These are phyloP conservation scores for Oryza meridionalis DNA, from an alignment of 176 grass and related monocot species.

Conservation along the genomic window DNA sequence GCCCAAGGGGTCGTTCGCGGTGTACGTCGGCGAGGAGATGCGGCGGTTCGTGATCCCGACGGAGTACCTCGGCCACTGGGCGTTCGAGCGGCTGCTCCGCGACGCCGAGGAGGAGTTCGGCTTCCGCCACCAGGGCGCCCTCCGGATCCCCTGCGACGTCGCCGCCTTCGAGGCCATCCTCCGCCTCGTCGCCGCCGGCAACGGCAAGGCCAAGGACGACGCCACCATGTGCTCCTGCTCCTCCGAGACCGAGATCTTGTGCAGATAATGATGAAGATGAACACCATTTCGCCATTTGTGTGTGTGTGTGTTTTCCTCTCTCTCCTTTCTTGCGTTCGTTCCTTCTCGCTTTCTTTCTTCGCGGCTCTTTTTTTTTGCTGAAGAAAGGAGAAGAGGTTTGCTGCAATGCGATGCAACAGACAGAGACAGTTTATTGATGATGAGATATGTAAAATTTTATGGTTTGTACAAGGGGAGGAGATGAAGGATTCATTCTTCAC, in stretches of 20 bases:
- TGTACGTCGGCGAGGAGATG: conserved; percentile 91
- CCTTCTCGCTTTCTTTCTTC: conserved; percentile 47
- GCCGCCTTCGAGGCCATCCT: conserved; percentile 66
- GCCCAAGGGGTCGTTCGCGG: conserved; percentile 78
- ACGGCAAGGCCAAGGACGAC: conserved; percentile 35
- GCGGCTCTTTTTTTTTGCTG: conserved; percentile 26
- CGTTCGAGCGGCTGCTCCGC: conserved; percentile 73
- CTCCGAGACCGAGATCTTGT: conserved; percentile 71
- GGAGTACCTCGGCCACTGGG: conserved; percentile 72
- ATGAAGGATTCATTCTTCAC: conserved; percentile 30
- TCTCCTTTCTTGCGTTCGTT: conserved; percentile 49
- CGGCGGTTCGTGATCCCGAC: conserved; percentile 94
- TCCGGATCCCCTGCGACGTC: conserved; percentile 87
- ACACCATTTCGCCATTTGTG: neutral
- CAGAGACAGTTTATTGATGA: neutral
- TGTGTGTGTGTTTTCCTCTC: conserved; percentile 32
- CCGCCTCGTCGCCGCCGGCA: conserved; percentile 51
- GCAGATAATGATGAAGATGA: conserved; percentile 49
- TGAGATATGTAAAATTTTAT: conserved; percentile 30
- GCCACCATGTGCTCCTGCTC: conserved; percentile 48
- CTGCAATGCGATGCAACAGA: neutral
- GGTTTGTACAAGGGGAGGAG: conserved; percentile 46
- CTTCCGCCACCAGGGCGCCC: conserved; percentile 79
- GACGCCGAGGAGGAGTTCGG: conserved; percentile 96
- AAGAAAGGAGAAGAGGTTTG: conserved; percentile 60